Base-by-base conservation (phyloP, 177 flowering plant species). In the Vitis hybrid region DNA sequence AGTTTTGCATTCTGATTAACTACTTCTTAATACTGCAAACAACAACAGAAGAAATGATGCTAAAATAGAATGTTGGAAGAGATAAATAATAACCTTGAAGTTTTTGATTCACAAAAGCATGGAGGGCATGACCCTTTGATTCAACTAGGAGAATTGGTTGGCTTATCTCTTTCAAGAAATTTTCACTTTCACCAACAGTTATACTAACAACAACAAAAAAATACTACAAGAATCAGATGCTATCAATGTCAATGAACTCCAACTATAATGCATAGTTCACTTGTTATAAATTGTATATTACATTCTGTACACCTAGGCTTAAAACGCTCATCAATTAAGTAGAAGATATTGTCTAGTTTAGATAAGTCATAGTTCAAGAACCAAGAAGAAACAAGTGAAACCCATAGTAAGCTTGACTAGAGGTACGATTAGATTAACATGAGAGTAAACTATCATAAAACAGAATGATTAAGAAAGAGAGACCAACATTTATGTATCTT, bases 71-170 rank as follows among this genome's bases (percentile, higher is more conserved):
- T 0, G 0, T n/a, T 70, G 11, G 22, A 20, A 20, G 22, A 20
- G 22, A 20, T 20, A 20, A 20, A 20, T 20, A 20, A 20, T 20
- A 20, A 20, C 0, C 22, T 20, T 20, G 22, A 20, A 20, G 22
- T 20, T 20, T 20, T 20, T 85, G 76, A 79, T 96, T 93, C 75
- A 93, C 85, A 82, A 96, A 96, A 66, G 83, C 97, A 88, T 89
- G 97, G 62, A 93, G 80, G 70, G 92, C 95, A 81, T 96, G 99
- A 53, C 99, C 99, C 80, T 89, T 89, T 51, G 99, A 96, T 74
- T 90, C 91, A 74, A 92, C 78, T 9, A 79, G 64, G 66, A 96
- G 91, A 61, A 77, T 73, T 66, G 97, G 88, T 5, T 62, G 79
- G 73, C 75, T 84, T 76, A 89, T 85, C 2, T 77, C 83, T 74